Evolutionary conservation across 164 flowering plant species (phyloP).

Genomic region (Aristolochia contorta): DNA sequence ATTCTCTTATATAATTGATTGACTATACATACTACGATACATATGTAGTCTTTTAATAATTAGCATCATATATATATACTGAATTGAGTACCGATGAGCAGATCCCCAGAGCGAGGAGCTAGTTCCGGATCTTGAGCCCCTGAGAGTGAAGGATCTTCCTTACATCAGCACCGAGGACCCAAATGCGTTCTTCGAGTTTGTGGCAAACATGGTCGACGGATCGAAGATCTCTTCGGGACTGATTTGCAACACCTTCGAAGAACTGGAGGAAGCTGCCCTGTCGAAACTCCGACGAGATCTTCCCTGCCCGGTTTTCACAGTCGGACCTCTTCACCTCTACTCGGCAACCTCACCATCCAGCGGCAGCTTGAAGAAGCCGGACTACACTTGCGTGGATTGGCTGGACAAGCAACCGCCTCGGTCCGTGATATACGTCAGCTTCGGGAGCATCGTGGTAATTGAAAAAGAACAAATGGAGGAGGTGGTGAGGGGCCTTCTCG

Average conservation of each 20-base stretch:
- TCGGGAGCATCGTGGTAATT: constrained; percentile 49
- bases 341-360: too few relatives aligned
- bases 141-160: constrained; percentile 24
- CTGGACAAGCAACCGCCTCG: constrained; percentile 31
- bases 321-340: too few relatives aligned
- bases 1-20: too few relatives aligned
- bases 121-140: constrained; percentile 7
- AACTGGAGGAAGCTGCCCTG: too few relatives aligned
- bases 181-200: neutral
- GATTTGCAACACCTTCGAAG: too few relatives aligned
- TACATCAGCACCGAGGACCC: neutral
- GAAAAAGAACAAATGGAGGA: constrained; percentile 12
- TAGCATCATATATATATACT: too few relatives aligned
- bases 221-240: constrained; percentile 17
- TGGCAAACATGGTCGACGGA: constrained; percentile 1
- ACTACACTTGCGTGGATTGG: constrained; percentile 52
- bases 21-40: too few relatives aligned
- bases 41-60: too few relatives aligned
- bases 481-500: constrained; percentile 23
- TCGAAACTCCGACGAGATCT: too few relatives aligned
- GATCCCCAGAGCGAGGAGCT: constrained; percentile 15
- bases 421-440: constrained; percentile 59
- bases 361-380: constrained; percentile 37
- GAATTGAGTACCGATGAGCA: neutral
- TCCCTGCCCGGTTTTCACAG: too few relatives aligned